Evolutionary conservation across 257 asterid species (phyloP).

Genomic region (Linaria vulgaris): DNA sequence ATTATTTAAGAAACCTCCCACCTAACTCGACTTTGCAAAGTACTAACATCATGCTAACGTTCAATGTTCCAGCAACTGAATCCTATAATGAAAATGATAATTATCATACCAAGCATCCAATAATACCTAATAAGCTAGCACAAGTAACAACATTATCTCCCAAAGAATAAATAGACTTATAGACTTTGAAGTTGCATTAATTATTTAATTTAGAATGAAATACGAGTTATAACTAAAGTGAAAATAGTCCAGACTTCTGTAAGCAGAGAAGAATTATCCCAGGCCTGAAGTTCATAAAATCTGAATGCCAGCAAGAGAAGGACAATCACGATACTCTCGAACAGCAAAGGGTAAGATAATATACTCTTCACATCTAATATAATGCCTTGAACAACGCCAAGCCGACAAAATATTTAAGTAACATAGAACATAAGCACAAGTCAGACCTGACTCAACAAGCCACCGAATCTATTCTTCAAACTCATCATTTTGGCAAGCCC

Average conservation of each 20-base stretch:
- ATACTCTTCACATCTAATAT: constrained; percentile 6
- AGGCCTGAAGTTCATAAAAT: constrained; percentile 9
- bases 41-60: background rate
- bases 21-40: background rate
- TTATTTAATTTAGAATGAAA: background rate
- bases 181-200: background rate
- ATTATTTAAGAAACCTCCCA: background rate
- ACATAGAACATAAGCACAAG: constrained; percentile 9
- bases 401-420: constrained; percentile 17
- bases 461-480: constrained; percentile 90
- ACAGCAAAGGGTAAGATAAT: background rate
- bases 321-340: constrained; percentile 13
- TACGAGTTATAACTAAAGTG: background rate
- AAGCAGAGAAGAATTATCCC: background rate
- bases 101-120: background rate
- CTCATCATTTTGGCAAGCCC: constrained; percentile 87
- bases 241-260: constrained; percentile 2
- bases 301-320: constrained; percentile 5
- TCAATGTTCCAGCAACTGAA: background rate
- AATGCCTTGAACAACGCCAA: background rate
- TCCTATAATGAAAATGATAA: background rate
- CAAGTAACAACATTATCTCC: background rate
- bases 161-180: background rate
- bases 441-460: constrained; percentile 79
- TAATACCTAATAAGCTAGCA: background rate